Evolutionary conservation across 2,329 filamentous ascomycete genomes (phyloP), one percentile per base, ranked within the genome.

Genomic region (Clathrospora elynae): DNA sequence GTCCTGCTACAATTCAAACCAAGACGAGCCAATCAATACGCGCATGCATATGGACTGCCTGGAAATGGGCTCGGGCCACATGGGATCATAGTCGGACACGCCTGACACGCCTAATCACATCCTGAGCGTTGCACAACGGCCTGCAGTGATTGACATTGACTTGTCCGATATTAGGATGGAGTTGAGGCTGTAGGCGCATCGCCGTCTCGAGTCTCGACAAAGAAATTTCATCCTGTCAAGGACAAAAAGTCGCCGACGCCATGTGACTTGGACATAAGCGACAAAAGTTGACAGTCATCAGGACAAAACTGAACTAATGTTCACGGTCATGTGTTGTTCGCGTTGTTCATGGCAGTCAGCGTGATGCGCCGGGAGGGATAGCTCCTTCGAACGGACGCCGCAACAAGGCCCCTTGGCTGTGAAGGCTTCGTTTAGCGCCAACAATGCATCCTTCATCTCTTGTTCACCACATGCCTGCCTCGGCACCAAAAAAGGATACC

Each of bases 381-480:
- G 37, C 30, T 38, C 16, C 24, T 10, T 22, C 28, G 28, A 42
- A 35, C 19, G 19, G 33, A 37, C 35, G 39, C 33, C 20, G 24
- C 28, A 42, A 38, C 20, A 42, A 43, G 38, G 32, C 17, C 34
- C 49, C 42, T 53, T 47, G 51, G 30, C 47, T n/a, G 38, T 18
- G 24, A 36, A 42, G 41, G 42, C 46, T 39, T 51, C 42, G 42
- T 16, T 43, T 57, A 57, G 52, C 47, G 52, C 50, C 36, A 51
- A 44, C 49, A 28, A 35, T 42, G 29, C 37, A 40, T 46, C 13
- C 32, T 35, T 37, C 55, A 58, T 53, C 50, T 55, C 48, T 40
- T 40, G 50, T 34, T 51, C 49, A 59, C 55, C 45, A 37, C 52
- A 55, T 43, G 37, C 49, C 52, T 46, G 48, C 51, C 53, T 55